These are phyloP conservation scores for Termitomyces sp. DNA, from an alignment of 768 basidiomycete genomes.

Conservation along the genomic window DNA sequence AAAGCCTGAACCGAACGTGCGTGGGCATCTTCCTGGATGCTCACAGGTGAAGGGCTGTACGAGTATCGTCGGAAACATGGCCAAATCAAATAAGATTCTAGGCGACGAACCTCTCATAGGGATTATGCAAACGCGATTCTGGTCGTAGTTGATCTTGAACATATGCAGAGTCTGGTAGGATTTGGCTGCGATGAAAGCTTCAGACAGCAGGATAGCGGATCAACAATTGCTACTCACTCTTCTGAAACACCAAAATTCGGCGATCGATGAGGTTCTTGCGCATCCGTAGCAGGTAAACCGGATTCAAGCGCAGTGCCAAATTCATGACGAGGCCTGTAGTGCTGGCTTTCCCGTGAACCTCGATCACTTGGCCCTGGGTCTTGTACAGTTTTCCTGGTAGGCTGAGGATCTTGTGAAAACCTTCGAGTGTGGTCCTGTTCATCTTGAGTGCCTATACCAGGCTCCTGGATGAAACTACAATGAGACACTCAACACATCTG, in stretches of 20 bases:
- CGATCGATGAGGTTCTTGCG: neutral
- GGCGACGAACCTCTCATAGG: neutral
- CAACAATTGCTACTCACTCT: neutral
- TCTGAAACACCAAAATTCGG: slow-evolving; percentile 5
- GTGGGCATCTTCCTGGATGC: neutral
- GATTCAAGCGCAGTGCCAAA: neutral
- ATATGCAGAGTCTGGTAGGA: slow-evolving; percentile 5
- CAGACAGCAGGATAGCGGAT: neutral
- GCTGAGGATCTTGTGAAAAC: neutral
- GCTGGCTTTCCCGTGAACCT: neutral
- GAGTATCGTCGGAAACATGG: neutral
- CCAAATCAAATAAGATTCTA: neutral
- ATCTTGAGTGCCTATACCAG: neutral
- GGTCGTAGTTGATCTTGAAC: neutral
- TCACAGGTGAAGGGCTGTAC: neutral
- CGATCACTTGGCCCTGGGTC: neutral
- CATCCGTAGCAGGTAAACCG: neutral
- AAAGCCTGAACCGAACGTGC: neutral
- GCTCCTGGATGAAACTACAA: neutral
- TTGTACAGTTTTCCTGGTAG: neutral
- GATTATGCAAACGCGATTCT: neutral
- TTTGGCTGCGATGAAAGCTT: neutral
- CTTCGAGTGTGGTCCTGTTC: neutral
- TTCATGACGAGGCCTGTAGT: neutral
- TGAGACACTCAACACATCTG: neutral